phyloP scores from a whole-genome alignment of 306 rosid species.

The Dalbergia cochinchinensis region DNA sequence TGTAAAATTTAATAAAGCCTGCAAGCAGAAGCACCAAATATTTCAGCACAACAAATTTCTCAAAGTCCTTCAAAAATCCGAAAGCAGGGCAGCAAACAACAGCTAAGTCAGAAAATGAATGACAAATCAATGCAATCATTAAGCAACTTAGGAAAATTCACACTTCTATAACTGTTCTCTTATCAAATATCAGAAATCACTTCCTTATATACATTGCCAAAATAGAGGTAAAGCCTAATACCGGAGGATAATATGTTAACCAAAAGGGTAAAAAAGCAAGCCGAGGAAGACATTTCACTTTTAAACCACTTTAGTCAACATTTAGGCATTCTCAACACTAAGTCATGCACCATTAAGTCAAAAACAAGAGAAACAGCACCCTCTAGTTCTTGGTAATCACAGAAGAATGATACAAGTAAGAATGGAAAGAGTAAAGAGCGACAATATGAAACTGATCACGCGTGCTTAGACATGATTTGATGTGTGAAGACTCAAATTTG shows the following conservation, averaged over 20 bases:
- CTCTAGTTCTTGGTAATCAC: not conserved
- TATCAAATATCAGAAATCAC: not conserved
- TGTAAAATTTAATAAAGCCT: slow-evolving; percentile 44
- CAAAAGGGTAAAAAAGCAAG: no score
- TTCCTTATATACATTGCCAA: no score
- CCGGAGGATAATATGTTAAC: not conserved
- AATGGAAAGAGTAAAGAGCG: not conserved
- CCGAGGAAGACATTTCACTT: not conserved
- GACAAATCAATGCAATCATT: not conserved
- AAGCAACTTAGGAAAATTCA: not conserved
- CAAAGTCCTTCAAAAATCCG: slow-evolving; percentile 2
- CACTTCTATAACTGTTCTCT: not conserved
- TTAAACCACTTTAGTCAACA: not conserved
- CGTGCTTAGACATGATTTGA: slow-evolving; percentile 9
- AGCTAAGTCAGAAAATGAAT: slow-evolving; percentile 14
- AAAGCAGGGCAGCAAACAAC: slow-evolving; percentile 20
- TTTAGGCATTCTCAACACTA: not conserved
- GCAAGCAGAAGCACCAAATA: slow-evolving; percentile 48
- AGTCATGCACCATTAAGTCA: not conserved
- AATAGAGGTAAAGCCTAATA: not conserved
- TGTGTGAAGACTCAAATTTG: slow-evolving; percentile 1
- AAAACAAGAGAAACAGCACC: slow-evolving; percentile 11
- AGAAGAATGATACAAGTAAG: not conserved
- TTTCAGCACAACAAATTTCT: slow-evolving; percentile 32
- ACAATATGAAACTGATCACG: not conserved